Conservation (phyloP, 2,329 filamentous ascomycete species). For the Xylaria sp. region DNA sequence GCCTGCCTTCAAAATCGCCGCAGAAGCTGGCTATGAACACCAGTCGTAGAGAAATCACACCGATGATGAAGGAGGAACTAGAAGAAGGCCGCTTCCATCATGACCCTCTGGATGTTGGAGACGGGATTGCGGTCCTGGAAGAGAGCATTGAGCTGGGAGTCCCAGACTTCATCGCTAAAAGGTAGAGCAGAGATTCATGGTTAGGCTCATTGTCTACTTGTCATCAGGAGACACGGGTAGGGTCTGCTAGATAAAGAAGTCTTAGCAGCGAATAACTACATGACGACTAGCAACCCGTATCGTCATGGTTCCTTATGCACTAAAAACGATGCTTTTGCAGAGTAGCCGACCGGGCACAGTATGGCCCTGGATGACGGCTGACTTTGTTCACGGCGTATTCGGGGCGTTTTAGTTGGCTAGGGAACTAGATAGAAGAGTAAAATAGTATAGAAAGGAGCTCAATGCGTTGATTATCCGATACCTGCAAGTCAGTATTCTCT, state of each 20-base stretch:
- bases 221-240: neutral
- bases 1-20: slow-evolving; percentile 28
- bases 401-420: neutral
- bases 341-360: too few relatives aligned
- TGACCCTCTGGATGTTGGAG: slow-evolving; percentile 53
- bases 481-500: neutral
- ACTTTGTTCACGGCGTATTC: neutral
- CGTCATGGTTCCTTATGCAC: neutral
- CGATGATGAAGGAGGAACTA: slow-evolving; percentile 43
- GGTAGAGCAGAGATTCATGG: slow-evolving; percentile 5
- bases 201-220: slow-evolving; percentile 8
- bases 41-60: slow-evolving; percentile 16
- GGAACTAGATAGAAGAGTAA: too few relatives aligned
- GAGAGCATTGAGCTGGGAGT: slow-evolving; percentile 57
- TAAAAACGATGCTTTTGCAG: neutral
- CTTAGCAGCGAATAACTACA: neutral
- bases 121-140: slow-evolving; percentile 62
- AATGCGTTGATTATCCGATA: neutral
- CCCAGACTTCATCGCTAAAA: slow-evolving; percentile 50
- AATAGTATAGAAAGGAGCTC: neutral
- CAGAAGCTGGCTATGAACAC: slow-evolving; percentile 24
- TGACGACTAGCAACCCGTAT: neutral
- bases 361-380: too few relatives aligned
- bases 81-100: slow-evolving; percentile 44
- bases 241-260: slow-evolving; percentile 17